phyloP scores from a whole-genome alignment of 805 yeast genomes.

The Sungouiella blattae region DNA sequence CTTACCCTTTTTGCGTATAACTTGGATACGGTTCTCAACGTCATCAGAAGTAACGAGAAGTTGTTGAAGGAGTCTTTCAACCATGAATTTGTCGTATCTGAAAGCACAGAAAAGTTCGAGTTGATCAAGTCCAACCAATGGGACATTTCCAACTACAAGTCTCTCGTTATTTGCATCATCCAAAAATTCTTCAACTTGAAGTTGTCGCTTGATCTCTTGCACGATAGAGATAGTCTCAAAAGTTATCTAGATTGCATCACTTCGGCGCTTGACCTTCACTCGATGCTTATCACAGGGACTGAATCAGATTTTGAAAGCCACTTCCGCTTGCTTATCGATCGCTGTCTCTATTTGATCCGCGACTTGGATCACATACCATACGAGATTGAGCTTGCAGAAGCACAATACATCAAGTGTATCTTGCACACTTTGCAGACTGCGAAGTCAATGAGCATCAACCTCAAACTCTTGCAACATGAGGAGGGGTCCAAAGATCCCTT shows the following conservation, averaged over 20 bases:
- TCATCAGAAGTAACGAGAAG: conserved; percentile 46
- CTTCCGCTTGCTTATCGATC: conserved; percentile 39
- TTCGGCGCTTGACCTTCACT: conserved; percentile 42
- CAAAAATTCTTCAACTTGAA: conserved; percentile 42
- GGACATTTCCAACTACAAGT: conserved; percentile 60
- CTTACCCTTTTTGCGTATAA: conserved; percentile 61
- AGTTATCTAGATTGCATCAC: conserved; percentile 27
- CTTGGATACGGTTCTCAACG: conserved; percentile 47
- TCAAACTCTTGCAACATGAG: conserved; percentile 27
- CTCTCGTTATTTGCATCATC: conserved; percentile 45
- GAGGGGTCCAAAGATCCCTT: conserved; percentile 24
- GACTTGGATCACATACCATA: conserved; percentile 7
- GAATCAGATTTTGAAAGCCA: conserved; percentile 50
- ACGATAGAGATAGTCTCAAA: conserved; percentile 14
- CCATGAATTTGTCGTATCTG: conserved; percentile 58
- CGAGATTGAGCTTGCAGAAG: conserved; percentile 27
- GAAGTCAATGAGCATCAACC: conserved; percentile 24
- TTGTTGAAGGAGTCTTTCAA: conserved; percentile 46
- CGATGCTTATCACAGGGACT: conserved; percentile 49
- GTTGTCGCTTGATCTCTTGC: conserved; percentile 16
- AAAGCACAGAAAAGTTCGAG: conserved; percentile 39
- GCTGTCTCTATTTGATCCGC: conserved; percentile 23
- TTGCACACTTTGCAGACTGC: conserved; percentile 27
- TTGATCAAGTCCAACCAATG: conserved; percentile 41
- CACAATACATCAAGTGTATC: conserved; percentile 25